Evolutionary conservation across 73 alveolate genomes (phyloP).

Genomic region (Blepharisma stoltei): DNA sequence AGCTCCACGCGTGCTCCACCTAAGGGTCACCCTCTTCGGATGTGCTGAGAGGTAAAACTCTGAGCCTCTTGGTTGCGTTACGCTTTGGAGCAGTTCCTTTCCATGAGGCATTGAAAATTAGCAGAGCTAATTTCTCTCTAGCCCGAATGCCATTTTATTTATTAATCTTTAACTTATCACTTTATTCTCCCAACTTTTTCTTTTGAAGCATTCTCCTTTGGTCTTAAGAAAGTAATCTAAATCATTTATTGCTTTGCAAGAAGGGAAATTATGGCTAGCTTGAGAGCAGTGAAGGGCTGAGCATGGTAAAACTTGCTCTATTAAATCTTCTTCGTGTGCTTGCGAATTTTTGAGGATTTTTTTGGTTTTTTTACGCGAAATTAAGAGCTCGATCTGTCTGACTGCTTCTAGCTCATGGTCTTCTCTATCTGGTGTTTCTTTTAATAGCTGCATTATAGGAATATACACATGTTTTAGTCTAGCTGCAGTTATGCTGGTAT

Average conservation of each 20-base stretch:
- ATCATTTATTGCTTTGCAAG: background rate
- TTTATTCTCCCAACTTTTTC: background rate
- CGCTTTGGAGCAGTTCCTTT: no score
- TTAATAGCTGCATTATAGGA: conserved; percentile 9
- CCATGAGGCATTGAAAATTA: no score
- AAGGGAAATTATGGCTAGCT: background rate
- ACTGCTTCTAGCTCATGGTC: conserved; percentile 5
- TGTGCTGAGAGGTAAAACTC: no score
- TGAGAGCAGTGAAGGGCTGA: background rate
- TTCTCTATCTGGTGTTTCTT: conserved; percentile 9
- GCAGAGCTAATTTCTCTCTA: no score
- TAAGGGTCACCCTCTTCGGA: no score
- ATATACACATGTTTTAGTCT: background rate
- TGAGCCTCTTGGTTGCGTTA: no score
- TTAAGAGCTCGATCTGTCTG: background rate
- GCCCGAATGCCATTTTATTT: no score
- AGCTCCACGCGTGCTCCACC: no score
- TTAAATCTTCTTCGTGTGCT: background rate
- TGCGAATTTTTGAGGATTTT: background rate
- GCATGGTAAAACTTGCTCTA: background rate
- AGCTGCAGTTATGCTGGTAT: background rate
- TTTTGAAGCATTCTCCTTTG: background rate
- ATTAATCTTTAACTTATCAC: background rate
- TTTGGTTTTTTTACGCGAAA: background rate
- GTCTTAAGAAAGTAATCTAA: background rate